These are phyloP conservation scores for Fibroporia radiculosa DNA, from an alignment of 768 basidiomycete species.

Conservation along the genomic window DNA sequence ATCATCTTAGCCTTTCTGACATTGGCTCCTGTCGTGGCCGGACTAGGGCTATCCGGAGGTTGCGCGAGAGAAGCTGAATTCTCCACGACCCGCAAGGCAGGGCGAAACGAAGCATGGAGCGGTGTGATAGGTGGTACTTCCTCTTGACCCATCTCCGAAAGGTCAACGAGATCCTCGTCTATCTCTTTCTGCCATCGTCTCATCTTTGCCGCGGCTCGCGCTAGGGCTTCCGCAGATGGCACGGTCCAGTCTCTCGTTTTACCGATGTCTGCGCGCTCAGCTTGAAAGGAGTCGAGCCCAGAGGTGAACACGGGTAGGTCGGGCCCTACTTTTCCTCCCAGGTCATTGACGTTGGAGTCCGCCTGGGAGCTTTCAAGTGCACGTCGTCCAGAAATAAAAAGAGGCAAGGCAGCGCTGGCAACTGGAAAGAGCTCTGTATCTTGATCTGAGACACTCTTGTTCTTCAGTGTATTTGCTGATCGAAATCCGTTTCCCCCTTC, in stretches of 20 bases:
- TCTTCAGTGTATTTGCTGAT: slow-evolving; percentile 6
- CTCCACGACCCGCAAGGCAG: slow-evolving; percentile 13
- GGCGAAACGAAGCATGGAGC: slow-evolving; percentile 8
- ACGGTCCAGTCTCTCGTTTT: slow-evolving; percentile 9
- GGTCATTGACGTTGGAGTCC: background rate
- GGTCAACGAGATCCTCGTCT: slow-evolving; percentile 6
- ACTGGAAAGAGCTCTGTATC: background rate
- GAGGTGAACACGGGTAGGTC: slow-evolving; percentile 2
- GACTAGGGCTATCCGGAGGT: slow-evolving; percentile 14
- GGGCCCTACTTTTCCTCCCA: background rate
- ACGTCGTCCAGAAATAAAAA: background rate
- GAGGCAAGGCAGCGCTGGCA: background rate
- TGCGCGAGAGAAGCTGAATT: slow-evolving; percentile 10
- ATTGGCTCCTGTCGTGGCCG: slow-evolving; percentile 2
- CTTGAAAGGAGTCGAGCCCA: background rate
- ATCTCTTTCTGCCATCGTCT: slow-evolving; percentile 18
- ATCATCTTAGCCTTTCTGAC: slow-evolving; percentile 4
- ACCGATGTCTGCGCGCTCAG: slow-evolving; percentile 2
- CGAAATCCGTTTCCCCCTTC: slow-evolving; percentile 8
- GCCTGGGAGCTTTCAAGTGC: background rate
- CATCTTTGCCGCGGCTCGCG: slow-evolving; percentile 16
- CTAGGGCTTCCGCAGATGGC: slow-evolving; percentile 19
- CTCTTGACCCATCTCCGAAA: background rate
- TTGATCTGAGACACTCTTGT: background rate
- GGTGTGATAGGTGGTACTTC: background rate